Evolutionary conservation across 2,329 filamentous ascomycete genomes (phyloP).

Genomic region (Pezicula carpinea): DNA sequence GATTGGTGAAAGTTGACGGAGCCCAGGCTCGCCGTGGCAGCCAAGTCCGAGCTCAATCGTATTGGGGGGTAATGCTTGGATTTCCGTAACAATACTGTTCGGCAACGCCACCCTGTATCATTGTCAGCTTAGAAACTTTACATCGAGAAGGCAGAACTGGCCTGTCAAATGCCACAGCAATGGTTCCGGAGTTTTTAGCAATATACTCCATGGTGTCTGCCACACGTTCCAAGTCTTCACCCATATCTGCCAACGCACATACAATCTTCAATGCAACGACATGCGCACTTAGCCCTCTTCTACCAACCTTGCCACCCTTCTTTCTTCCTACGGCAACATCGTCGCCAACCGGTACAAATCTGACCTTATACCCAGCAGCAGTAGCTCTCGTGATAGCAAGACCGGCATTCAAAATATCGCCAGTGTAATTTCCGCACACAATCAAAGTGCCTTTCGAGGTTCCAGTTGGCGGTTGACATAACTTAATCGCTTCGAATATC

Average conservation of each 20-base stretch:
- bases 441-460: constrained; percentile 20
- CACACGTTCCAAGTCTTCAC: constrained; percentile 17
- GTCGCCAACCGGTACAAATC: constrained; percentile 26
- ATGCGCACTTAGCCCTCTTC: constrained; percentile 46
- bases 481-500: constrained; percentile 32
- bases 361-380: constrained; percentile 19
- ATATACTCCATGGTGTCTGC: constrained; percentile 22
- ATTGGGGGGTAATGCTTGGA: constrained; percentile 17
- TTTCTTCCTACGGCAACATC: constrained; percentile 41
- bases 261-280: constrained; percentile 38
- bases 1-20: constrained; percentile 18
- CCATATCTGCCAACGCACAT: constrained; percentile 22
- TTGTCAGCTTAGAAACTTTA: constrained; percentile 1
- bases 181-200: constrained; percentile 35
- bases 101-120: constrained; percentile 19
- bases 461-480: constrained; percentile 13
- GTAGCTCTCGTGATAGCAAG: constrained; percentile 34
- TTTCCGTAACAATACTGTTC: constrained; percentile 20
- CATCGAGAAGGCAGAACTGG: constrained; percentile 25
- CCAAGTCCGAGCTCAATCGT: constrained; percentile 40
- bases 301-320: constrained; percentile 42
- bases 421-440: constrained; percentile 38
- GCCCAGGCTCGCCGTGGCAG: constrained; percentile 45
- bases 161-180: constrained; percentile 45
- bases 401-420: constrained; percentile 37